phyloP scores from a whole-genome alignment of 2,329 filamentous ascomycete species.

The Fusarium nelsonii region DNA sequence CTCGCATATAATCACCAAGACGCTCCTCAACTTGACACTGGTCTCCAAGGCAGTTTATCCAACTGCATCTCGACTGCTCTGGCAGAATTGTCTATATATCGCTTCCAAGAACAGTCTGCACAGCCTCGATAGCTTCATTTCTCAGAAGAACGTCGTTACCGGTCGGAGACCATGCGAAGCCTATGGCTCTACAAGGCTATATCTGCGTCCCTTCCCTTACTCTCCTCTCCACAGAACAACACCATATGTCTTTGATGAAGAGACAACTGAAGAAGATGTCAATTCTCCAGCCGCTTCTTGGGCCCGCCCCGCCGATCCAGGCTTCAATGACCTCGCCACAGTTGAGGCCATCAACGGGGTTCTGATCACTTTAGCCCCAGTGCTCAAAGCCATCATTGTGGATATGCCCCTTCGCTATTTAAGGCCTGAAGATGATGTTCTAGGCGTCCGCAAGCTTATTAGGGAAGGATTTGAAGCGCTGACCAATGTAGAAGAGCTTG shows the following conservation, averaged over 20 bases:
- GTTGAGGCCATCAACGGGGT: conserved; percentile 1
- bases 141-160: background rate
- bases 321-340: background rate
- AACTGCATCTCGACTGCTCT: conserved; percentile 5
- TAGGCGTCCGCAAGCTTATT: conserved; percentile 10
- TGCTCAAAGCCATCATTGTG: conserved; percentile 29
- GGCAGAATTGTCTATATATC: background rate
- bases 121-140: background rate
- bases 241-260: background rate
- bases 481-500: conserved; percentile 42
- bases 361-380: conserved; percentile 23
- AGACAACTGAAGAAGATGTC: background rate
- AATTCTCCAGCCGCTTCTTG: too few relatives aligned
- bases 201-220: conserved; percentile 1
- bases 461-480: conserved; percentile 37
- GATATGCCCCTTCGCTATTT: conserved; percentile 42
- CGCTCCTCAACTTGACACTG: conserved; percentile 19
- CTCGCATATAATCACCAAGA: conserved; percentile 10
- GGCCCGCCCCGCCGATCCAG: background rate
- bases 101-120: background rate
- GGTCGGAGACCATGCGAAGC: background rate
- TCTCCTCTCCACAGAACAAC: accelerated
- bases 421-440: background rate
- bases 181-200: conserved; percentile 2
- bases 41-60: conserved; percentile 16